A percentile compares a stretch with the other conserved stretches of the same genome.
phyloP scores from a whole-genome alignment of 306 rosid genomes.

The Cucurbita ficifolia region DNA sequence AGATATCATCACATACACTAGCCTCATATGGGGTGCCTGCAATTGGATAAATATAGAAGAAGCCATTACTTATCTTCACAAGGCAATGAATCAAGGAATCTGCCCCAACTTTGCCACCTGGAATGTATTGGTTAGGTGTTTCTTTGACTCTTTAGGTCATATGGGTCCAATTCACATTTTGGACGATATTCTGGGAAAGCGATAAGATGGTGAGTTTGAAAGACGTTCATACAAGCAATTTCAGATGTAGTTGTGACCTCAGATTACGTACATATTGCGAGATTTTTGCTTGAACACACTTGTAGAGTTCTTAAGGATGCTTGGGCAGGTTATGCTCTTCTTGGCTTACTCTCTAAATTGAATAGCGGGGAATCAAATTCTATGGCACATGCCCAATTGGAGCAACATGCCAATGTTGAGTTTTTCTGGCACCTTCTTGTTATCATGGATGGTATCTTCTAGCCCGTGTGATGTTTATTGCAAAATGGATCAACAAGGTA shows the following conservation, averaged over 20 bases:
- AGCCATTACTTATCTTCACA: constrained; percentile 46
- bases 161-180: constrained; percentile 61
- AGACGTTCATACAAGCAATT: background rate
- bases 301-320: background rate
- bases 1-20: constrained; percentile 53
- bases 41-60: constrained; percentile 45
- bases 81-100: constrained; percentile 45
- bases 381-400: background rate
- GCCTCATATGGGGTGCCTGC: constrained; percentile 61
- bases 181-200: constrained; percentile 41
- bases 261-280: background rate
- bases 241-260: background rate
- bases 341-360: background rate
- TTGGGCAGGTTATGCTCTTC: background rate
- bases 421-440: background rate
- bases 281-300: background rate
- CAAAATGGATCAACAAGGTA: background rate
- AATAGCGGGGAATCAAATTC: background rate
- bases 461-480: background rate
- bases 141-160: constrained; percentile 65
- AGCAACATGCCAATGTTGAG: background rate
- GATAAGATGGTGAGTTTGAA: constrained; percentile 9
- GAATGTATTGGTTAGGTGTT: constrained; percentile 54
- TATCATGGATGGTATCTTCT: background rate
- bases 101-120: constrained; percentile 57